Evolutionary conservation across 2,329 filamentous ascomycete genomes (phyloP).

Genomic region (Fusarium bactridioides): DNA sequence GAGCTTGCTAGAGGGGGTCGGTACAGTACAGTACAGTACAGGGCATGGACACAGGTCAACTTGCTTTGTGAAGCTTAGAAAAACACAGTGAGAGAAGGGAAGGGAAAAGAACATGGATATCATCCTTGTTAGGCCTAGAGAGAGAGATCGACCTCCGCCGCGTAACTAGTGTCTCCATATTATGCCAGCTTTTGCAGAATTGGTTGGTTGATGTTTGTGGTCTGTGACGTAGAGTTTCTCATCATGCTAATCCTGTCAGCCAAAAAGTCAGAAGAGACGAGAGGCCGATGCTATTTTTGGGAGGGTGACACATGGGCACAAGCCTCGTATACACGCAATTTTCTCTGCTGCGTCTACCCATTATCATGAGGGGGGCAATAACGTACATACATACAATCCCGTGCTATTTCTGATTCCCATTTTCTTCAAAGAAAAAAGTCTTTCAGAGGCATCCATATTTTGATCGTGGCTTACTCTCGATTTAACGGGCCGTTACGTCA

Average conservation of each 20-base stretch:
- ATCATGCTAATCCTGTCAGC: not conserved
- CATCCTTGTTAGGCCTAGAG: conserved; percentile 12
- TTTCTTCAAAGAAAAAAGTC: not conserved
- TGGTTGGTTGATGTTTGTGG: conserved; percentile 13
- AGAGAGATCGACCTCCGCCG: conserved; percentile 18
- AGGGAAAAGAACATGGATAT: conserved; percentile 2
- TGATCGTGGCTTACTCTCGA: not conserved
- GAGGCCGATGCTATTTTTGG: conserved; percentile 25
- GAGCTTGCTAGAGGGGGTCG: not conserved
- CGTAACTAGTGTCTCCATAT: conserved; percentile 28
- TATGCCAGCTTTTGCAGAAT: not conserved
- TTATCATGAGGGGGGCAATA: not conserved
- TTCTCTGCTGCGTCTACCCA: conserved; percentile 5
- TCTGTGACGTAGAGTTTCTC: conserved; percentile 22
- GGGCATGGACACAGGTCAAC: not conserved
- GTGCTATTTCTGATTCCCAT: not conserved
- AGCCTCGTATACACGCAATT: conserved; percentile 28
- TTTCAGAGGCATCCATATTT: not conserved
- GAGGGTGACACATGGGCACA: not conserved
- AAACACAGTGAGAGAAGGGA: not conserved
- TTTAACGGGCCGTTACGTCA: conserved; percentile 3
- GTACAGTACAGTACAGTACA: not conserved
- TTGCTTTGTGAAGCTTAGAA: not conserved
- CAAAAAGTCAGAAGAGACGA: not conserved
- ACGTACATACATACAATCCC: not conserved